Conservation (phyloP, 148 eudicot genomes). For the Rhododendron vialii region DNA sequence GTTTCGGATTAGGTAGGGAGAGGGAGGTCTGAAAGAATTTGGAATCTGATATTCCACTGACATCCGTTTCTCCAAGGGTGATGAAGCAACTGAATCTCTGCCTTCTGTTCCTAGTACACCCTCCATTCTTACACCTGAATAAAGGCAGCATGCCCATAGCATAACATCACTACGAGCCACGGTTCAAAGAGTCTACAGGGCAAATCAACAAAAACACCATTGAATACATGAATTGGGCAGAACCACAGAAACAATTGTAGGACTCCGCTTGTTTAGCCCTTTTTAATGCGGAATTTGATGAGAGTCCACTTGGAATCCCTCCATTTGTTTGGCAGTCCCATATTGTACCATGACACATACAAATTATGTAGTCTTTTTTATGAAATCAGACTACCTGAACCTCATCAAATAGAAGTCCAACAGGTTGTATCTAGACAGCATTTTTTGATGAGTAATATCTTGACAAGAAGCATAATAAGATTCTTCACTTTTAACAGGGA, state of each 20-base stretch:
- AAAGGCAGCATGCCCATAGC: slow-evolving; percentile 7
- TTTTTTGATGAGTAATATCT: neutral
- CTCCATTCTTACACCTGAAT: slow-evolving; percentile 32
- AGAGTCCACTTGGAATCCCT: neutral
- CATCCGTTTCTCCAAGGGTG: slow-evolving; percentile 40
- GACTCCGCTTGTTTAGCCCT: no score
- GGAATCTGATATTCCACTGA: slow-evolving; percentile 32
- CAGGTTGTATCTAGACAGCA: neutral
- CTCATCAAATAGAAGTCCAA: neutral
- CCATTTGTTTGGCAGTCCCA: neutral
- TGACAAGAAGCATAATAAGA: neutral
- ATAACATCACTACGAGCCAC: neutral
- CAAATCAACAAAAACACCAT: neutral
- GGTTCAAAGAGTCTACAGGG: neutral
- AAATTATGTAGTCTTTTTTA: neutral
- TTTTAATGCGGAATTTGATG: neutral
- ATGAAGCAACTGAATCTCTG: slow-evolving; percentile 32
- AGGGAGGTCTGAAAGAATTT: slow-evolving; percentile 33
- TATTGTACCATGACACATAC: neutral
- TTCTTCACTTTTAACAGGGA: neutral
- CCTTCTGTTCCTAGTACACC: slow-evolving; percentile 16
- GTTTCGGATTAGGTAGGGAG: slow-evolving; percentile 23
- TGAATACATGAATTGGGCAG: neutral
- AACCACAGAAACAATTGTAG: neutral
- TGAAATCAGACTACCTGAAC: neutral